Conservation (phyloP, 140 eudicot species). For the Ambrosia hybrid region DNA sequence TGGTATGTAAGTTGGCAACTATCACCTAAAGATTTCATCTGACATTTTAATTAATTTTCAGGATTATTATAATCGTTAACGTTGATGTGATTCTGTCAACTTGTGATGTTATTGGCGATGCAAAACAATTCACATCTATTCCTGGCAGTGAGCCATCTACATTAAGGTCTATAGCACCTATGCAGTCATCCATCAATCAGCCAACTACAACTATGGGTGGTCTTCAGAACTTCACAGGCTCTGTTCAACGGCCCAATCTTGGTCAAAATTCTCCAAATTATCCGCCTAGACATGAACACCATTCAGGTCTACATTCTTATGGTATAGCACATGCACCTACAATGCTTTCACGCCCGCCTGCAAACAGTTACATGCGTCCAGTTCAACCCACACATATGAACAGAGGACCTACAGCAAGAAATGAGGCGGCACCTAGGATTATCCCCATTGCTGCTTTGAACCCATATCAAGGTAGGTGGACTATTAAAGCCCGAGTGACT, state of each 20-base stretch:
- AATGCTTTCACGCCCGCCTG: conserved; percentile 44
- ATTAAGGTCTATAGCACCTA: conserved; percentile 31
- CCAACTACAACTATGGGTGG: conserved; percentile 23
- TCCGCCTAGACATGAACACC: conserved; percentile 35
- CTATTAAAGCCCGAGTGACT: conserved; percentile 88
- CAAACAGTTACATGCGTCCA: conserved; percentile 45
- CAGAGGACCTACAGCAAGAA: conserved; percentile 75
- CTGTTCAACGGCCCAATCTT: conserved; percentile 37
- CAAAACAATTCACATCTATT: conserved; percentile 29
- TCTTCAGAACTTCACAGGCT: conserved; percentile 36
- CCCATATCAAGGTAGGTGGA: conserved; percentile 93
- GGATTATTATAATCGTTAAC: conserved; percentile 55
- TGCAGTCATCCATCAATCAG: conserved; percentile 41
- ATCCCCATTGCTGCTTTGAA: conserved; percentile 79
- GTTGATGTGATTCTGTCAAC: conserved; percentile 44
- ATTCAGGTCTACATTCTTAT: conserved; percentile 38
- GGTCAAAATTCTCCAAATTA: conserved; percentile 32
- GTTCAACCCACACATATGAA: conserved; percentile 39
- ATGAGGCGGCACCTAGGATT: conserved; percentile 61
- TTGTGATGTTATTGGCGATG: conserved; percentile 67
- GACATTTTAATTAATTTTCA: conserved; percentile 35
- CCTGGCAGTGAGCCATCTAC: conserved; percentile 32
- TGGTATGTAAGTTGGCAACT: no score
- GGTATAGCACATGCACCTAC: conserved; percentile 36
- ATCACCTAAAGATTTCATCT: neutral